Evolutionary conservation across 1,139 yeast species (phyloP).

Genomic region (Petasospora rhodanensis): DNA sequence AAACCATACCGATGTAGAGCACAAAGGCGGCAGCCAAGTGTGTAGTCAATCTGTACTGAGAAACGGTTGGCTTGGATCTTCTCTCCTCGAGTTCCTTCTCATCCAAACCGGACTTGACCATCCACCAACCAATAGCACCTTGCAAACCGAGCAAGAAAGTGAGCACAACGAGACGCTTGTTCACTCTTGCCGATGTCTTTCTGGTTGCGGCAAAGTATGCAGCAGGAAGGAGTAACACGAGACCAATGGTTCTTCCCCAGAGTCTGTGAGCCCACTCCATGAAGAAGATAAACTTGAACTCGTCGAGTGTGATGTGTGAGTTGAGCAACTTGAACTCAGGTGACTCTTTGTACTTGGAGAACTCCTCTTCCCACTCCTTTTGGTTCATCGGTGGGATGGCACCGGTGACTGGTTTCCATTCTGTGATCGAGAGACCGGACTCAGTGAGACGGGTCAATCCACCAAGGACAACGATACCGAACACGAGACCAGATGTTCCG

Average conservation of each 20-base stretch:
- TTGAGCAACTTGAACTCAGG: conserved; percentile 91
- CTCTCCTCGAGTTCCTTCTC: conserved; percentile 74
- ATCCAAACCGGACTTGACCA: conserved; percentile 95
- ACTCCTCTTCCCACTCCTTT: conserved; percentile 82
- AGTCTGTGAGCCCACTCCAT: conserved; percentile 99
- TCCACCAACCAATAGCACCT: conserved; percentile 99
- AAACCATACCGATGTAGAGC: conserved; percentile 82
- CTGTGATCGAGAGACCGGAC: conserved; percentile 93
- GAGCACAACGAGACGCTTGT: conserved; percentile 64
- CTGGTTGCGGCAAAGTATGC: conserved; percentile 67
- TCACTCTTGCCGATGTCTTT: conserved; percentile 65
- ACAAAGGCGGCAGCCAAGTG: conserved; percentile 93
- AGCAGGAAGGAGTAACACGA: conserved; percentile 80
- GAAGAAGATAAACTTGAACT: conserved; percentile 88
- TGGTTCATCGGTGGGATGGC: conserved; percentile 80
- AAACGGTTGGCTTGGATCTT: conserved; percentile 88
- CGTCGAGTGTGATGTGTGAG: conserved; percentile 86
- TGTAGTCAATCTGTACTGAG: conserved; percentile 90
- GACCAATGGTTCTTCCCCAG: conserved; percentile 87
- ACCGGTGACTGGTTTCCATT: conserved; percentile 98
- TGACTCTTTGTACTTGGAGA: conserved; percentile 70
- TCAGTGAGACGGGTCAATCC: conserved; percentile 95
- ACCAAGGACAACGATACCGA: conserved; percentile 94
- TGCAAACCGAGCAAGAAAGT: conserved; percentile 82
- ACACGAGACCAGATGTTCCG: conserved; percentile 86